Conservation (phyloP, 495 filamentous ascomycete species). For the Niebla homalea region DNA sequence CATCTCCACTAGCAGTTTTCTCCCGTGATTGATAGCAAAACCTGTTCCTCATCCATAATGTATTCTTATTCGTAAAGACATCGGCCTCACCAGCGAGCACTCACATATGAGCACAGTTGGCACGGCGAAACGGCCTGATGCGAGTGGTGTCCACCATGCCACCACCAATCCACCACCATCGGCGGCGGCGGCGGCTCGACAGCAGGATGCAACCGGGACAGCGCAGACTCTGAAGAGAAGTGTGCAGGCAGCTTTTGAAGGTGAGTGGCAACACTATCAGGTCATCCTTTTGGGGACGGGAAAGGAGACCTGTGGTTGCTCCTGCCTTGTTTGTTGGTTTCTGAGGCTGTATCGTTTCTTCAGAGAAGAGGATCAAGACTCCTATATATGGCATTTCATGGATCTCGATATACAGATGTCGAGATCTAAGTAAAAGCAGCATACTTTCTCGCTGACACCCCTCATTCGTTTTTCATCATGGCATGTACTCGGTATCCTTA, state of each 20-base stretch:
- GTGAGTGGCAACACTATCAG: conserved; percentile 35
- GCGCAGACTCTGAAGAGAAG: conserved; percentile 54
- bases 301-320: too few species aligned
- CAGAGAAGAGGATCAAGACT: neutral
- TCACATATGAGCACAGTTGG: neutral
- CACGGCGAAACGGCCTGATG: neutral
- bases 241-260: conserved; percentile 67
- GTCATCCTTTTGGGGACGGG: too few species aligned
- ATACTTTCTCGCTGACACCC: neutral
- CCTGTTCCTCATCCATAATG: too few species aligned
- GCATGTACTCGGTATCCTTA: too few species aligned
- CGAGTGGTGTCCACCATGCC: too few species aligned
- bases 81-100: neutral
- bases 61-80: neutral
- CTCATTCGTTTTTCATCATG: too few species aligned
- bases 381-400: too few species aligned
- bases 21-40: too few species aligned
- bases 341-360: neutral
- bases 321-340: too few species aligned
- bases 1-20: too few species aligned
- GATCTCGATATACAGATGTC: neutral
- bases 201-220: conserved; percentile 9
- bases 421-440: neutral
- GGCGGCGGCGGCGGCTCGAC: conserved; percentile 11
- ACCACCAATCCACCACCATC: conserved; percentile 2